Evolutionary conservation across 2,329 filamentous ascomycete genomes (phyloP).

Genomic region (Microsporum canis): DNA sequence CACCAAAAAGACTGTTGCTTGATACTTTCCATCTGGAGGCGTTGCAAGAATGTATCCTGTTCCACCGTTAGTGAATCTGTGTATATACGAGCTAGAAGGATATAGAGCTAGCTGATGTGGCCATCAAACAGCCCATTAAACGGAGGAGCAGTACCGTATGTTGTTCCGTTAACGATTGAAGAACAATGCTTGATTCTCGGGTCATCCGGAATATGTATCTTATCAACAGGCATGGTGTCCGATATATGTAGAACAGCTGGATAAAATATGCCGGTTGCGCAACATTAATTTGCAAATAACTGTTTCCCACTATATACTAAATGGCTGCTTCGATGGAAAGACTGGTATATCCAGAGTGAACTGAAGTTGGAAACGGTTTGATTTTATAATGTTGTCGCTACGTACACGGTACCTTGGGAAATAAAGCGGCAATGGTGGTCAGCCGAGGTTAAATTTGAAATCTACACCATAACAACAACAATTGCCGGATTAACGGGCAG

Average conservation of each 20-base stretch:
- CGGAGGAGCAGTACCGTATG: constrained; percentile 44
- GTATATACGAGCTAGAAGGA: background rate
- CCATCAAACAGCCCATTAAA: background rate
- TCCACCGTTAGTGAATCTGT: background rate
- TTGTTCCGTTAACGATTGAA: constrained; percentile 54
- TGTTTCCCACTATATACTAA: background rate
- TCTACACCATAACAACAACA: background rate
- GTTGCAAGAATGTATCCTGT: constrained; percentile 44
- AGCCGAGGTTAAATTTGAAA: background rate
- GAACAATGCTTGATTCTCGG: constrained; percentile 54
- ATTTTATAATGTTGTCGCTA: background rate
- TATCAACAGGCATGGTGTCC: constrained; percentile 44
- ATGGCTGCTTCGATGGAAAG: background rate
- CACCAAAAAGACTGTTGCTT: constrained; percentile 46
- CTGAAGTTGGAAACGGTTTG: background rate
- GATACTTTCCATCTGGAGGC: constrained; percentile 34
- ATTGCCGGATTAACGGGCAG: background rate
- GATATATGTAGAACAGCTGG: background rate
- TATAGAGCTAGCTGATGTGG: background rate
- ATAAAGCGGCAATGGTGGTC: background rate
- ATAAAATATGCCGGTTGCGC: background rate
- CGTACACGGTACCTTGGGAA: background rate
- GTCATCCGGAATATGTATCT: constrained; percentile 53
- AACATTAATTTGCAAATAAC: background rate
- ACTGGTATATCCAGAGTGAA: background rate